Evolutionary conservation across 148 eudicot species (phyloP), one percentile per base, ranked within the genome.

Genomic region (Chenopodium album): DNA sequence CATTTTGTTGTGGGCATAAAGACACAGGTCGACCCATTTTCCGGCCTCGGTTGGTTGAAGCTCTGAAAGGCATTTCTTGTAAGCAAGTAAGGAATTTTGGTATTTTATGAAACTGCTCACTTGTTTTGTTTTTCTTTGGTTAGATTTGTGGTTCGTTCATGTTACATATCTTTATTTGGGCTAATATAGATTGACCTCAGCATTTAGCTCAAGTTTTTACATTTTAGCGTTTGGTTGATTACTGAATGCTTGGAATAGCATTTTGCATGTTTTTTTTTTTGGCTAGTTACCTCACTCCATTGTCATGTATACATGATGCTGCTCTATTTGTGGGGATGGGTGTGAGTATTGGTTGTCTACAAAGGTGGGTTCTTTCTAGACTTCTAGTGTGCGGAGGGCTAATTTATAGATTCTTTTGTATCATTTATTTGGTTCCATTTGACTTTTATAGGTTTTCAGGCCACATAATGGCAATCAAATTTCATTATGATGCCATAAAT

Each of bases 21-120:
- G 98, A 96, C 83, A 91, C 91, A 71, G 80, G 78, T 56, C 97
- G 97, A 69, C 97, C 97, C n/a, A 90, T 95, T 84, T 95, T 95
- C 85, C 90, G 89, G 73, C 98, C 98, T 73, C 90, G 91, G 83
- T 87, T 90, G 73, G 93, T 96, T 67, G 99, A 94, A 83, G 90
- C 98, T 22, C 77, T 96, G 80, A 91, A 91, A 56, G 94, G 92
- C 74, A 87, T 94, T 80, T 90, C 94, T 72, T 92, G 97, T 90
- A 89, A 91, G 79, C 98, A 96, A 93, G 99, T 91, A 86, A 81
- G 81, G 72, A n/a, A 1, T 44, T 73, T 34, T 73, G 1, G 22
- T 46, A n/a, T 82, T n/a, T 32, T 28, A 14, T 44, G 50, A 26
- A 32, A 16, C 4, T 52, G 3, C 19, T 79, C 13, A 2, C 37